phyloP scores from a whole-genome alignment of 345 rosid genomes.

The Bruguiera gymnorhiza region DNA sequence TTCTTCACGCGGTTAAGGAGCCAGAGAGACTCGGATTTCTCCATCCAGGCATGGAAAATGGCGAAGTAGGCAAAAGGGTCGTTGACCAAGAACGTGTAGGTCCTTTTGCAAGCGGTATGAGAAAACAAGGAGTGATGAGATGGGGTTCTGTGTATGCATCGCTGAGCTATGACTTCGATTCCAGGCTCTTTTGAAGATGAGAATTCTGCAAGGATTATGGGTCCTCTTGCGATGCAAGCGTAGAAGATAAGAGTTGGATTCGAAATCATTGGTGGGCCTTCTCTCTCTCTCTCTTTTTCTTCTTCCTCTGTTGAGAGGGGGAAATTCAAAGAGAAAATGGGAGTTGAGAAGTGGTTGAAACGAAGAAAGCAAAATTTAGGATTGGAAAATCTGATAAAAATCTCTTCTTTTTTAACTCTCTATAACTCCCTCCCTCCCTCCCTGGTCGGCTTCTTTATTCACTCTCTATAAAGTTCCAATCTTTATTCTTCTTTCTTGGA shows the following conservation, averaged over 20 bases:
- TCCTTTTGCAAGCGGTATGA: conserved; percentile 51
- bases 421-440: too few relatives aligned
- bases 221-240: conserved; percentile 67
- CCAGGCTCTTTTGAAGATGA: conserved; percentile 41
- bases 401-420: background rate
- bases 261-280: conserved; percentile 48
- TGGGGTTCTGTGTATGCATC: conserved; percentile 70
- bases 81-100: conserved; percentile 59
- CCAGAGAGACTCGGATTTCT: conserved; percentile 46
- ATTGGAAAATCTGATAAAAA: background rate
- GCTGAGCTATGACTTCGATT: conserved; percentile 45
- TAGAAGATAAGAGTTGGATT: conserved; percentile 54
- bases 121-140: conserved; percentile 66
- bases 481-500: background rate
- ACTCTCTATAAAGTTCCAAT: background rate
- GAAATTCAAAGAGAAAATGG: background rate
- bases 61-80: conserved; percentile 60
- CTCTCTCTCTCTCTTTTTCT: background rate
- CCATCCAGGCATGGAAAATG: conserved; percentile 42
- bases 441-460: too few relatives aligned
- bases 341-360: background rate
- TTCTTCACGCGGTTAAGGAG: conserved; percentile 52
- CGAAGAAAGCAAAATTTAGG: background rate
- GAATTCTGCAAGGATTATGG: conserved; percentile 57
- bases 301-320: background rate